Evolutionary conservation across 2,329 filamentous ascomycete species (phyloP).

Genomic region (Diatrype stigma): DNA sequence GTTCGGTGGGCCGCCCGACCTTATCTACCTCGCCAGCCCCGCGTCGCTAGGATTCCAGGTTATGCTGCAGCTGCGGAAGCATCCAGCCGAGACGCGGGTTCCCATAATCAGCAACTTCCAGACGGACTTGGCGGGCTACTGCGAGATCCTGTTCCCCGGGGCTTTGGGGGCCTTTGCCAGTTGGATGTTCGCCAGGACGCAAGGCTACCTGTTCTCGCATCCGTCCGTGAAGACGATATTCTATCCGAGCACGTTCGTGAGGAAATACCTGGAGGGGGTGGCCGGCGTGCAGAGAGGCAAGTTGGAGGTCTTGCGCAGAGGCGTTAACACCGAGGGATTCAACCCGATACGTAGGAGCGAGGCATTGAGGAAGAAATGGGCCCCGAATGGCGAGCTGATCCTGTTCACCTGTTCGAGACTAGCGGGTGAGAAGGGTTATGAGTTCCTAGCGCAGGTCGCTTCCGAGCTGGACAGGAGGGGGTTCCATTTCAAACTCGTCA

Average conservation of each 20-base stretch:
- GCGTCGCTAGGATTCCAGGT: conserved; percentile 68
- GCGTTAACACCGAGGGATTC: conserved; percentile 62
- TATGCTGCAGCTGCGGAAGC: conserved; percentile 62
- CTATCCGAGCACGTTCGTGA: conserved; percentile 62
- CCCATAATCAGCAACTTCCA: conserved; percentile 67
- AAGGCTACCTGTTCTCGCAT: conserved; percentile 63
- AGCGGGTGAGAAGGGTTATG: conserved; percentile 67
- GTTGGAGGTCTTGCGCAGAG: conserved; percentile 57
- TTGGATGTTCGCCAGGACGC: conserved; percentile 57
- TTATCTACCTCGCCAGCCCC: conserved; percentile 67
- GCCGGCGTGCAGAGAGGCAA: conserved; percentile 53
- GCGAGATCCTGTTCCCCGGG: conserved; percentile 62
- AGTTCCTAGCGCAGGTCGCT: conserved; percentile 57
- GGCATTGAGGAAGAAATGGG: conserved; percentile 48
- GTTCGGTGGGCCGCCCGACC: conserved; percentile 55
- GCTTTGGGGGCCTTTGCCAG: conserved; percentile 59
- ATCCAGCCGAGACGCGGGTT: conserved; percentile 48
- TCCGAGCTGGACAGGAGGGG: conserved; percentile 50
- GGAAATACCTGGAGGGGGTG: conserved; percentile 51
- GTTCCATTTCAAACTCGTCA: conserved; percentile 58
- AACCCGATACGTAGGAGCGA: conserved; percentile 49
- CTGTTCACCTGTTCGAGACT: conserved; percentile 63
- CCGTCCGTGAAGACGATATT: conserved; percentile 61
- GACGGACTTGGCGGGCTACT: conserved; percentile 67
- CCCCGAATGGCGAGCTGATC: conserved; percentile 59